Base-by-base conservation (phyloP, 202 grass and related monocot genomes). In the Saccharum hybrid region DNA sequence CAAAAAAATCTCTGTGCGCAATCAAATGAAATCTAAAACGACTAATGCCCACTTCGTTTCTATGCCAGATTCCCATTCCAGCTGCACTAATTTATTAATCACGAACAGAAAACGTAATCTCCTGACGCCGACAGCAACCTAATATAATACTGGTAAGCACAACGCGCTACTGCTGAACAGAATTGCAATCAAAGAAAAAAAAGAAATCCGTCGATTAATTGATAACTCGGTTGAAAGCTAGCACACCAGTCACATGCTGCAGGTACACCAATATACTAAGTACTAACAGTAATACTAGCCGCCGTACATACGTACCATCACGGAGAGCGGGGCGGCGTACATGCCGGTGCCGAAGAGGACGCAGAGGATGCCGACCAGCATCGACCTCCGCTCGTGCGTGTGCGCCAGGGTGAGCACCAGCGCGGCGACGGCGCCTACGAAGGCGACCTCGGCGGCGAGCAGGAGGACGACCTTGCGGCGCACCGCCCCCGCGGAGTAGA, bases 341-440 rank as follows among this genome's bases (percentile, higher is more conserved):
- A 94, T 94, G 63, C 80, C 77, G 78, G 86, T 83, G 42, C 87
- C 87, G 46, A 91, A 82, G 82, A 92, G 36, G 49, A 94, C 92
- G 70, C 92, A 88, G 19, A 92, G 77, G 40, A 90, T 67, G 37
- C 92, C 92, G 34, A 86, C 87, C 15, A 94, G 21, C 81, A 94
- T 83, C 3, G 87, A 88, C 5, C 89, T 82, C 0, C 71, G 74
- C 64, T 88, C 78, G 8, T 90, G 59, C 2, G 84, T 85, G 77
- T 90, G 92, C 2, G 79, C 82, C 0, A 85, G 60, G 0, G 9
- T 61, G 57, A 92, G 63, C 34, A 92, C 79, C 0, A 91, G 74
- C 1, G 33, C 11, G 0, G 73, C 84, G 4, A 92, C 79, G 4
- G 39, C 19, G 1, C 31, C 78, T 15, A 90, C 87, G 43, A 85